A percentile compares a stretch with the other conserved stretches of the same genome.
Evolutionary conservation across 805 yeast genomes (phyloP).

Genomic region (Barnettozyma wickerhamii): DNA sequence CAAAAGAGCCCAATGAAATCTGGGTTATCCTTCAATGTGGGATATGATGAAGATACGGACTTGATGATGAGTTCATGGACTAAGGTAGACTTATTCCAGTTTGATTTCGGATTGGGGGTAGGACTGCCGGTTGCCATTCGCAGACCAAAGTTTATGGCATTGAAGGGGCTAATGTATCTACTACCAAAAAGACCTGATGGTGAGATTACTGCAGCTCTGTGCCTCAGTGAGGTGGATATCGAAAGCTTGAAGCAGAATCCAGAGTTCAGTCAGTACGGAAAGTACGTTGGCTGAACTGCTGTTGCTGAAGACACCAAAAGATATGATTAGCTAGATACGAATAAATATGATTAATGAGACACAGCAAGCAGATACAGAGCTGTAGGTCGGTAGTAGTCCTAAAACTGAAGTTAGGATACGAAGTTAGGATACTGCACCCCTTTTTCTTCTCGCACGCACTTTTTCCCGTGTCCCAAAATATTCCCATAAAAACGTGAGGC

Average conservation of each 20-base stretch:
- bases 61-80: slow-evolving; percentile 1
- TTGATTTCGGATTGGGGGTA: background rate
- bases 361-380: too few relatives aligned
- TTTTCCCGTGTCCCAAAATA: too few relatives aligned
- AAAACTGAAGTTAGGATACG: too few relatives aligned
- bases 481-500: too few relatives aligned
- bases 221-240: background rate
- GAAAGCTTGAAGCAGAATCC: background rate
- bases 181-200: slow-evolving; percentile 1
- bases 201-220: background rate
- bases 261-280: background rate
- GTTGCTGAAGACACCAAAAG: too few relatives aligned
- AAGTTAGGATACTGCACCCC: too few relatives aligned
- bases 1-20: background rate
- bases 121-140: background rate
- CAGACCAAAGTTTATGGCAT: background rate
- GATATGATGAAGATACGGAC: background rate
- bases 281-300: too few relatives aligned
- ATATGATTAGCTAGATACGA: too few relatives aligned
- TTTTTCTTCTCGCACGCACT: slow-evolving; percentile 14
- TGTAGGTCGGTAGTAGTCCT: too few relatives aligned
- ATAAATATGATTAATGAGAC: too few relatives aligned
- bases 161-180: background rate
- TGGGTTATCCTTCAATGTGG: background rate
- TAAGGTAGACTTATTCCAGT: background rate